These are phyloP conservation scores for Aquilaria malaccensis DNA, from an alignment of 345 rosid genomes.

Conservation along the genomic window DNA sequence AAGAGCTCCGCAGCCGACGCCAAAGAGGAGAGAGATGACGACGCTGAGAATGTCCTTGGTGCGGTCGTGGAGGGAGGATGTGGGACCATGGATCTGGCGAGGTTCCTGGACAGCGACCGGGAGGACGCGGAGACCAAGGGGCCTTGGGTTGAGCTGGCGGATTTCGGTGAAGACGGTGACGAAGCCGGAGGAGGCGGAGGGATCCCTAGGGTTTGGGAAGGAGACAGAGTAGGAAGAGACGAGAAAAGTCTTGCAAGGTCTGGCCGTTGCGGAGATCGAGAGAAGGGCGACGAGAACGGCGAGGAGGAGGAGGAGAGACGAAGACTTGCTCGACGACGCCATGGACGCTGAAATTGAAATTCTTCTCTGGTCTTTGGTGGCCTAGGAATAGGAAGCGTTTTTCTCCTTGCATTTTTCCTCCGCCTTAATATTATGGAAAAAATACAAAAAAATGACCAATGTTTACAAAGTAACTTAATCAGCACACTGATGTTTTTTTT, in stretches of 20 bases:
- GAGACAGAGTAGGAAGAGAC: conserved; percentile 70
- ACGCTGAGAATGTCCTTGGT: conserved; percentile 85
- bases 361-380: too few relatives aligned
- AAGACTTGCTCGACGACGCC: conserved; percentile 16
- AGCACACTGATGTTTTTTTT: too few relatives aligned
- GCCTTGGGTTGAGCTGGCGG: conserved; percentile 30
- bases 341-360: conserved; percentile 6
- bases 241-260: conserved; percentile 50
- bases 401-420: too few relatives aligned
- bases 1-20: conserved; percentile 94
- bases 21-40: conserved; percentile 75
- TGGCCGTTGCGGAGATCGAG: conserved; percentile 25
- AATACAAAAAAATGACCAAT: too few relatives aligned
- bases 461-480: too few relatives aligned
- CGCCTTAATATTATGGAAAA: too few relatives aligned
- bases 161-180: conserved; percentile 64
- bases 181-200: conserved; percentile 35
- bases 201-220: conserved; percentile 36
- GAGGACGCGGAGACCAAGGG: conserved; percentile 27
- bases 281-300: conserved; percentile 24
- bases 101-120: conserved; percentile 21
- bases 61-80: conserved; percentile 61
- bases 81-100: conserved; percentile 27
- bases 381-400: too few relatives aligned
- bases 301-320: conserved; percentile 13